These are phyloP conservation scores for Bullera alba DNA, from an alignment of 768 basidiomycete species.

Conservation along the genomic window DNA sequence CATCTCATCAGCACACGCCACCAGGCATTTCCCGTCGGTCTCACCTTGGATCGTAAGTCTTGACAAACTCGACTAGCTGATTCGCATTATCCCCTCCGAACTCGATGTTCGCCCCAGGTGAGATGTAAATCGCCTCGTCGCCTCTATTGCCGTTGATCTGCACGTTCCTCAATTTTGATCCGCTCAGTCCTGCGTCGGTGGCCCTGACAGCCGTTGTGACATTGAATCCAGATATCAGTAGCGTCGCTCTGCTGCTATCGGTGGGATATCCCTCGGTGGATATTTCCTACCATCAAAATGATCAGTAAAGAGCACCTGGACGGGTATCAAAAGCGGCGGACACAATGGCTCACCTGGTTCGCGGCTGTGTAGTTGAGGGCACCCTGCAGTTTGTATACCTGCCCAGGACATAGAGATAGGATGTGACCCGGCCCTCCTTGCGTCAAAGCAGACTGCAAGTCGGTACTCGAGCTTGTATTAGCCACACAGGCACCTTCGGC, in stretches of 20 bases:
- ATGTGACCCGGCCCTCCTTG: slow-evolving; percentile 52
- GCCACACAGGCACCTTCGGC: slow-evolving; percentile 25
- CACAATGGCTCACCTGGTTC: slow-evolving; percentile 47
- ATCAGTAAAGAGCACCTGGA: background rate
- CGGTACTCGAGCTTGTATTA: slow-evolving; percentile 22
- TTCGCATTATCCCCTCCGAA: slow-evolving; percentile 68
- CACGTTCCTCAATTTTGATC: slow-evolving; percentile 62
- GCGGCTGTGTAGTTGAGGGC: slow-evolving; percentile 62
- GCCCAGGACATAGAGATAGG: slow-evolving; percentile 60
- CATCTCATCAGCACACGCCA: background rate
- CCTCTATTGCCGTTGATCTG: slow-evolving; percentile 69
- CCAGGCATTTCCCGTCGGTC: too few species aligned
- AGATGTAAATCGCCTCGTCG: slow-evolving; percentile 51
- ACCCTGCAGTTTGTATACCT: slow-evolving; percentile 59
- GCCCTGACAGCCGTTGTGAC: slow-evolving; percentile 59
- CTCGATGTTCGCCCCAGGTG: slow-evolving; percentile 72
- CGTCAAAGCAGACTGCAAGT: slow-evolving; percentile 19
- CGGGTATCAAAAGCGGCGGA: background rate
- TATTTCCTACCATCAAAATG: slow-evolving; percentile 61
- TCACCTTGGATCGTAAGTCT: slow-evolving; percentile 58
- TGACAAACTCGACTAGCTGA: slow-evolving; percentile 71
- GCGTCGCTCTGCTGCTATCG: slow-evolving; percentile 59
- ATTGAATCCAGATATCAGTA: slow-evolving; percentile 61
- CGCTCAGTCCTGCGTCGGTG: slow-evolving; percentile 52
- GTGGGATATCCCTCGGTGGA: slow-evolving; percentile 71